Base-by-base conservation (phyloP, 1,139 yeast species). In the Lodderomyces beijingensis region DNA sequence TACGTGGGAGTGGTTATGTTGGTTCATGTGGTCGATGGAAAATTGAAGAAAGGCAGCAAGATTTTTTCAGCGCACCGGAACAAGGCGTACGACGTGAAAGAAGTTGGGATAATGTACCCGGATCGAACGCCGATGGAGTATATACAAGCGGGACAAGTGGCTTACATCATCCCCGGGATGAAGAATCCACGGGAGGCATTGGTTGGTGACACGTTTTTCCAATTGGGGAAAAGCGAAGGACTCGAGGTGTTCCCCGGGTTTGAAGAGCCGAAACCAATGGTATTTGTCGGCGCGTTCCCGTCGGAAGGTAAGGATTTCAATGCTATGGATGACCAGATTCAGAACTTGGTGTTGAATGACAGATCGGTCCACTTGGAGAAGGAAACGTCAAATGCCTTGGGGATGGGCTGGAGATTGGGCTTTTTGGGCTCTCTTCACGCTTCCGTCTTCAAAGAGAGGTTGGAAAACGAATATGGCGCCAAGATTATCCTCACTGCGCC, bases 251-350 rank as follows among this genome's bases (percentile, higher is more conserved):
- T 91, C 18, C 96, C 95, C 1, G 97, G 97, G 0, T 91, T 91
- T 56, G 96, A 89, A 55, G 96, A 87, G 47, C 89, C 94, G 1
- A 89, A 91, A 54, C 96, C 98, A 1, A 91, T 91, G 97, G 97
- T 91, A 5, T 91, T 89, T 56, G 94, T 91, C 28, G 98, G 98
- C 6, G 98, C 98, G 0, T 91, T 88, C 49, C 98, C 98, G 0
- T 93, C 96, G 0, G 96, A 89, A 51, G 96, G 96, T 4, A 74
- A 83, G 1, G 96, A 89, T 47, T 91, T 89, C 54, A 85, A 84
- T 40, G 82, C 77, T 25, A 70, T 91, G 66, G 95, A 91, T 49
- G 97, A 91, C 47, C 85, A 88, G 53, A 79, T 91, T 56, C 85
- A 82, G 45, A 88, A 88, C 49, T 66, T 91, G 42, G 94, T 89